phyloP scores from a whole-genome alignment of 2,329 filamentous ascomycete species.

The Monosporascus ibericus region DNA sequence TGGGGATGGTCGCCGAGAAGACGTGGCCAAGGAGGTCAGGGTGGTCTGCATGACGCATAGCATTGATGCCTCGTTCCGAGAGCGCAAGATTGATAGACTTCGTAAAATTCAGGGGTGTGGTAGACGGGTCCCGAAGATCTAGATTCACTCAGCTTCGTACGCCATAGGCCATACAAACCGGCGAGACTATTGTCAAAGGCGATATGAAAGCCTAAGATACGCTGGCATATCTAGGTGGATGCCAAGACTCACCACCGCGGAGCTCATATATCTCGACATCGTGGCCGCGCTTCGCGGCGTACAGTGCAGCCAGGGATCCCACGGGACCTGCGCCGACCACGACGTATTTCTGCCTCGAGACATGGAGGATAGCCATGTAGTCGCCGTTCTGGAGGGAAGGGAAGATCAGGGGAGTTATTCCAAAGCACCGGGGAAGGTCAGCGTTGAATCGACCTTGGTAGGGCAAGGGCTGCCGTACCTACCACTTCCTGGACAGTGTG shows the following conservation, averaged over 20 bases:
- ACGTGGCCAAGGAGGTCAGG: conserved; percentile 66
- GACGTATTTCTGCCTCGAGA: conserved; percentile 60
- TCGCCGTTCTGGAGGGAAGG: no score
- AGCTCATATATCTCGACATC: conserved; percentile 93
- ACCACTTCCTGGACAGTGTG: no score
- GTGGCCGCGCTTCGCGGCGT: conserved; percentile 82
- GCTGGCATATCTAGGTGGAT: conserved; percentile 4
- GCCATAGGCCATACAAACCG: no score
- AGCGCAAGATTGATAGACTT: conserved; percentile 98
- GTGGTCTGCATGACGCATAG: conserved; percentile 66
- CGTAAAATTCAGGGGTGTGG: conserved; percentile 85
- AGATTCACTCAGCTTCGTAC: conserved; percentile 6
- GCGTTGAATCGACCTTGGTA: neutral
- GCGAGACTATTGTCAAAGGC: no score
- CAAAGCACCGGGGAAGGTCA: neutral
- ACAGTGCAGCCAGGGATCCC: conserved; percentile 83
- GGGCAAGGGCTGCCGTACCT: neutral
- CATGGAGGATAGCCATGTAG: conserved; percentile 9
- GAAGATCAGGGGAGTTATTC: no score
- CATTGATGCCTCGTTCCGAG: conserved; percentile 88
- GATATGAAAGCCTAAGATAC: neutral
- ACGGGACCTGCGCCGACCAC: conserved; percentile 92
- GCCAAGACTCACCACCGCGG: conserved; percentile 63
- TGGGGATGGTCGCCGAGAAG: conserved; percentile 75
- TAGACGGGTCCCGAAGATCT: conserved; percentile 84